Base-by-base conservation (phyloP, 768 basidiomycete genomes). In the Suillus tomentosus region DNA sequence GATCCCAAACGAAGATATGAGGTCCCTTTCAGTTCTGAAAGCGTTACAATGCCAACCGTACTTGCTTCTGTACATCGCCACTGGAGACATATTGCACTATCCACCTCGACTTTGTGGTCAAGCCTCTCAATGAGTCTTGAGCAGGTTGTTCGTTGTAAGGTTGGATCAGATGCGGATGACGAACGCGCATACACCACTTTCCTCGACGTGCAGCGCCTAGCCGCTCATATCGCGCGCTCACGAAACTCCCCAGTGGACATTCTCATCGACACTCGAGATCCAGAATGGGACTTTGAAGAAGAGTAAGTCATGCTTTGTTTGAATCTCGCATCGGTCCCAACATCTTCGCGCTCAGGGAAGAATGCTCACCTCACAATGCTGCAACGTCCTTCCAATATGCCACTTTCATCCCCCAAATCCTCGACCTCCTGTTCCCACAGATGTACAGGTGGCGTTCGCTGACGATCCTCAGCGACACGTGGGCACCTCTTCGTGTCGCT, bases 241-340 rank as follows among this genome's bases (percentile, higher is more conserved):
- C 74, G 78, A 19, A 79, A 77, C 36, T 79, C 79, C 66, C 79
- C 85, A 0, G 70, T 88, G 24, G 82, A 86, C 64, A 83, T 89
- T 62, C 77, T 85, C 51, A 81, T 88, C 53, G 85, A 87, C 66
- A 84, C 80, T 27, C 79, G 86, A 60, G 86, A 88, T 73, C 79
- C 80, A 5, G 79, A 83, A 24, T 88, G 85, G 85, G 81, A 86
- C 69, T 86, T 84, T 66, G 73, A 77, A 13, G 85, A 87, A 66
- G 82, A 81, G 85, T 85, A 64, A 62, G 62, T 66, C 5, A 17
- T 60, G 37, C 24, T 19, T 58, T 58, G 6, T 50, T 31, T 56
- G 13, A 24, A 63, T 31, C 19, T 13, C 19, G 36, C 15, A 31
- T 50, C 13, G 24, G 48, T 40, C 43, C 50, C 58, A 45, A 42